Conservation (phyloP, 495 filamentous ascomycete genomes). For the Bombardia bombarda region DNA sequence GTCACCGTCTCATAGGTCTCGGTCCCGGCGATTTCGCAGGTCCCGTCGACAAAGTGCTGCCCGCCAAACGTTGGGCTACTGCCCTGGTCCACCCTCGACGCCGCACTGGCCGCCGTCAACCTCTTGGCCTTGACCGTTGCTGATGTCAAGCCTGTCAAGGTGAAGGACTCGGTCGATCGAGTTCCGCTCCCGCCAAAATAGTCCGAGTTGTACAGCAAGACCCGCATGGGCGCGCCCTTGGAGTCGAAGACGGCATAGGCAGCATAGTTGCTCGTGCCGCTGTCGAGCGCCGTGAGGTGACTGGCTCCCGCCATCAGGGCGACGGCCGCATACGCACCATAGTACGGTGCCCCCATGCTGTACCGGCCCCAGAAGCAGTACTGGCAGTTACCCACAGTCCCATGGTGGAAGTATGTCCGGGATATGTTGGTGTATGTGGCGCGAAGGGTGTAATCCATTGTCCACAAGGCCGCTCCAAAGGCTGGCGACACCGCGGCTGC, state of each 20-base stretch:
- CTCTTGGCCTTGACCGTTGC: constrained; percentile 41
- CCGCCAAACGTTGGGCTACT: constrained; percentile 42
- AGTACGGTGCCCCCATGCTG: constrained; percentile 49
- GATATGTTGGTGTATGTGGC: constrained; percentile 37
- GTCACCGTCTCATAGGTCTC: constrained; percentile 33
- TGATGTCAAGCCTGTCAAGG: constrained; percentile 34
- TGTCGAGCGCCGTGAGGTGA: constrained; percentile 43
- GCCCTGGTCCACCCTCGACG: constrained; percentile 41
- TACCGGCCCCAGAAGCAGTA: constrained; percentile 56
- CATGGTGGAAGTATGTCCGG: constrained; percentile 54
- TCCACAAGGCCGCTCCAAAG: constrained; percentile 53
- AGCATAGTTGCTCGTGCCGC: constrained; percentile 40
- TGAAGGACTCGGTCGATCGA: constrained; percentile 37
- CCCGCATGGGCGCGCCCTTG: constrained; percentile 28
- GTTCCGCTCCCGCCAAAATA: constrained; percentile 45
- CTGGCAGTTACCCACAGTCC: constrained; percentile 53
- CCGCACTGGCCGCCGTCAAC: constrained; percentile 43
- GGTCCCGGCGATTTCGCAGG: constrained; percentile 38
- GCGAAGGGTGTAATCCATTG: constrained; percentile 50
- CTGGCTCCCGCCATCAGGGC: constrained; percentile 44
- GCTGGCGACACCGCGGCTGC: constrained; percentile 46
- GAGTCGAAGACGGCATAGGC: constrained; percentile 45
- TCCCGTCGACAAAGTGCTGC: constrained; percentile 45
- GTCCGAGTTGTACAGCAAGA: constrained; percentile 50
- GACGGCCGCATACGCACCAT: constrained; percentile 48